These are phyloP conservation scores for Colletotrichum sp. DNA, from an alignment of 2,329 filamentous ascomycete species.

Conservation along the genomic window DNA sequence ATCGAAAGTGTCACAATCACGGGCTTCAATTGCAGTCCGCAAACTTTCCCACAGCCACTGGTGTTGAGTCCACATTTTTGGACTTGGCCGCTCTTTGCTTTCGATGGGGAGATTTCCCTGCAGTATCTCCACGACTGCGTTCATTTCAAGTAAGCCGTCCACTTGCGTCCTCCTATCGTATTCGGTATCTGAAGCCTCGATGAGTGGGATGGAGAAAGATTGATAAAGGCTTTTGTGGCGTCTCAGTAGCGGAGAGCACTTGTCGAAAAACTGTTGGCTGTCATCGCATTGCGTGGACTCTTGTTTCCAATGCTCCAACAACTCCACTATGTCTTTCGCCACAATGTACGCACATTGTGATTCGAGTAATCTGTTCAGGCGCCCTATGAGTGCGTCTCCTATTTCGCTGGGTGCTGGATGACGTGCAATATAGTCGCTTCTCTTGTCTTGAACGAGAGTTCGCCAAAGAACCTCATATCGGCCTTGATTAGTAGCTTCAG, in stretches of 20 bases:
- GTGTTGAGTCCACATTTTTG: rapidly evolving
- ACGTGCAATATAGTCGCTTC: rapidly evolving
- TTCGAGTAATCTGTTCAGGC: neutral
- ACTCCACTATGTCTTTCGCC: rapidly evolving
- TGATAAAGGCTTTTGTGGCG: too few relatives aligned
- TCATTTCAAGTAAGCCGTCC: neutral
- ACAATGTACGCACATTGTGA: neutral
- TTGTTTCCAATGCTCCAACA: neutral
- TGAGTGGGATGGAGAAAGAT: too few relatives aligned
- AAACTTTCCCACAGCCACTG: neutral
- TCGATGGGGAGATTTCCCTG: neutral
- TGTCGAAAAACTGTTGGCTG: rapidly evolving
- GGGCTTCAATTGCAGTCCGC: neutral
- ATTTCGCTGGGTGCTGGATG: neutral
- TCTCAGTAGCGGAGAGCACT: too few relatives aligned
- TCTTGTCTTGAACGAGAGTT: rapidly evolving
- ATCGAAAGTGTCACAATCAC: rapidly evolving
- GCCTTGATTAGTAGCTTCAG: neutral
- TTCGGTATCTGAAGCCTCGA: rapidly evolving
- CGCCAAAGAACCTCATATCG: neutral
- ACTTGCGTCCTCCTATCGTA: neutral
- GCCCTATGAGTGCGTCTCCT: rapidly evolving
- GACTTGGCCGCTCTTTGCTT: neutral
- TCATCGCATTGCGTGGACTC: neutral
- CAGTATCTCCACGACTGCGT: neutral